phyloP scores from a whole-genome alignment of 345 rosid species.

The Boechera divaricarpa region DNA sequence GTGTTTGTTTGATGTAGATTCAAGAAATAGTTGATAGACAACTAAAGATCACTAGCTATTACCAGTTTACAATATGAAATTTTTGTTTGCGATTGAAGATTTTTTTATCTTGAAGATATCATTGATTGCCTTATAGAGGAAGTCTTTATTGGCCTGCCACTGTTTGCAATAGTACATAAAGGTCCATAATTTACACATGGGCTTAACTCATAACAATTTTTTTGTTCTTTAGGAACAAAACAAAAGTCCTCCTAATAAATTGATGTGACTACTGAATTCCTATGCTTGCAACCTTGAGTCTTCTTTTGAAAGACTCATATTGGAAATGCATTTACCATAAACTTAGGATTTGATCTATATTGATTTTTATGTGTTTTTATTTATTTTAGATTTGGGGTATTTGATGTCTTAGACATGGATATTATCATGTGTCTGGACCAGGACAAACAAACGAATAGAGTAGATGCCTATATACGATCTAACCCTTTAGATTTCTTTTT shows the following conservation, averaged over 20 bases:
- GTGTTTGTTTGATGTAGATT: conserved; percentile 8
- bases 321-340: neutral
- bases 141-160: conserved; percentile 26
- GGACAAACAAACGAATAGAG: conserved; percentile 24
- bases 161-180: conserved; percentile 24
- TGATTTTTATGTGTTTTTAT: neutral
- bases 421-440: conserved; percentile 31
- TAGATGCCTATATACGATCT: conserved; percentile 39
- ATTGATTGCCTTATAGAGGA: conserved; percentile 28
- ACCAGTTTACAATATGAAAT: neutral
- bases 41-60: neutral
- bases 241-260: conserved; percentile 22
- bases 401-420: conserved; percentile 27
- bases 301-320: conserved; percentile 18
- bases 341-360: conserved; percentile 26
- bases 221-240: conserved; percentile 39
- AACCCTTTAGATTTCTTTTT: conserved; percentile 27
- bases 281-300: conserved; percentile 11
- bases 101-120: conserved; percentile 1
- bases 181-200: conserved; percentile 40
- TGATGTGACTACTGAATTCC: conserved; percentile 3
- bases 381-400: neutral
- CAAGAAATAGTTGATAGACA: neutral
- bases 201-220: conserved; percentile 16
- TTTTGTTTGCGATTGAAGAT: neutral